Base-by-base conservation (phyloP, 345 rosid species). In the Iberis pinnata region DNA sequence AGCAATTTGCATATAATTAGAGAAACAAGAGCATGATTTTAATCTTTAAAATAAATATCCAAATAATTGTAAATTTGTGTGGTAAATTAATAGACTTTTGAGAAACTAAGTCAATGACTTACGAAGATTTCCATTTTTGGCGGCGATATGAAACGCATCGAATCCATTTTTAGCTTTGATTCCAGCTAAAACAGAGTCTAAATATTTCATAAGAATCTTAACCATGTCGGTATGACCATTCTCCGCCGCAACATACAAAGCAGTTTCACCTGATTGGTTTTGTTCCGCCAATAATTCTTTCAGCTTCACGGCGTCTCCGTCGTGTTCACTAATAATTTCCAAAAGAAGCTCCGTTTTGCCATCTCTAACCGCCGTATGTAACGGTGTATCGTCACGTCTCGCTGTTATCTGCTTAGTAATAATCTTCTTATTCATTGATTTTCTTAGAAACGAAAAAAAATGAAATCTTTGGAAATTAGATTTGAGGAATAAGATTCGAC, bases 141-240 rank as follows among this genome's bases (percentile, higher is more conserved):
- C 88, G 67, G 96, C 98, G 53, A 84, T 65, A 46, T 87, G 96
- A 59, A 87, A 87, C 12, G 98, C 87, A 61, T 90, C 98, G 44
- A 63, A 84, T 12, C 96, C 89, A 45, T 87, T 87, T 60, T 74
- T 78, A 4, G 98, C 95, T 68, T 75, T 87, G 22, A 74, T 58
- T 45, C 55, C 76, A n/a, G 98, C 95, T 60, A 70, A 63, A 31
- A 33, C 70, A 44, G 67, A 45, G 64, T 82, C 96, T 33, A 66
- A 78, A 61, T 67, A 62, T 66, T 71, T 78, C 43, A 84, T 76
- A 67, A 90, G 61, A 70, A 70, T 77, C 73, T 64, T 76, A 58
- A 84, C 95, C 58, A 87, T 49, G 33, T 79, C 84, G 46, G 56
- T 79, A 62, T 64, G 44, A 41, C 92, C 95, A 43, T 40, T 62